Percentiles rank a stretch among this genome's conserved stretches.
These are phyloP conservation scores for Gonium pectorale DNA, from an alignment of 139 green algal species.

Conservation along the genomic window DNA sequence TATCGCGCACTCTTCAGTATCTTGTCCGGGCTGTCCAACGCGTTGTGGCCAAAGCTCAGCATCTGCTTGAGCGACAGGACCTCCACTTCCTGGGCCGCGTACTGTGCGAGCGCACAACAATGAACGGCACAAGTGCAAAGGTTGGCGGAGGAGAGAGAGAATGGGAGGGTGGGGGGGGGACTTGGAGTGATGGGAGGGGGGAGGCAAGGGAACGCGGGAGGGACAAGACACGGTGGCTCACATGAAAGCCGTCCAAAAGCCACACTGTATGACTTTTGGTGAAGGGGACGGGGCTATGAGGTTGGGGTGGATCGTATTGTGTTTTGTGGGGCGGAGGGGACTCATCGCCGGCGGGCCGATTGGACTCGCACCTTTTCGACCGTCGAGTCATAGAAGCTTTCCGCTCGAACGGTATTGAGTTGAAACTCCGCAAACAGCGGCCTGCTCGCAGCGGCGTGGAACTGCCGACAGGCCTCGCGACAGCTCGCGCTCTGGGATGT, in stretches of 20 bases:
- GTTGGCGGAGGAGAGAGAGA: neutral
- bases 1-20: constrained; percentile 70
- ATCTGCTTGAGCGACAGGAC: constrained; percentile 76
- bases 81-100: constrained; percentile 65
- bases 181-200: neutral
- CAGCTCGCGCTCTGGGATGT: no score
- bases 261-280: no score
- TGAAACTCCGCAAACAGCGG: neutral
- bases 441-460: neutral
- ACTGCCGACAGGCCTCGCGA: no score
- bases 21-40: constrained; percentile 53
- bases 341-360: neutral
- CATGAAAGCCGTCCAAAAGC: neutral
- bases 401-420: constrained; percentile 25
- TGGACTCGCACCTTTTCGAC: constrained; percentile 60
- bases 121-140: neutral
- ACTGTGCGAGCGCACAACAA: constrained; percentile 46
- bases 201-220: neutral
- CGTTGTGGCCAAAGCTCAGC: constrained; percentile 73
- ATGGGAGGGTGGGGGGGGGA: neutral
- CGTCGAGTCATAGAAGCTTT: constrained; percentile 79
- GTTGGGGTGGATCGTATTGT: neutral
- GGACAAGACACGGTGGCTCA: neutral
- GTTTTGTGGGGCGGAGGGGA: neutral
- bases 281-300: neutral